A percentile compares a stretch with the other conserved stretches of the same genome.
Conservation (phyloP, 441 rosid genomes). For the Erysimum pusillum region DNA sequence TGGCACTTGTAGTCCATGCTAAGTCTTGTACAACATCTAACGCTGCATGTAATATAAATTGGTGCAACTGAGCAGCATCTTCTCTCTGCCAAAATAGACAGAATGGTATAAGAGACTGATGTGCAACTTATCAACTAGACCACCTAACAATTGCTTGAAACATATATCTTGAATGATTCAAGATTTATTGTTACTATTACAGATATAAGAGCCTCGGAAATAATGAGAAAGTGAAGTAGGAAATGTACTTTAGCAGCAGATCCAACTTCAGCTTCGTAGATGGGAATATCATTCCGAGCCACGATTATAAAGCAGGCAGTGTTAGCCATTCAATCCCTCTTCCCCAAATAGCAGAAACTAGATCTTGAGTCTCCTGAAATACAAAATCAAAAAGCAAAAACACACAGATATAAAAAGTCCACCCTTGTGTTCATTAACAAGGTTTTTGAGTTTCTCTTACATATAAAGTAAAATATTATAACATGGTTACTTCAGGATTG, state of each 20-base stretch:
- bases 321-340: constrained; percentile 62
- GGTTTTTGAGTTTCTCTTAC: no score
- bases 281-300: constrained; percentile 91
- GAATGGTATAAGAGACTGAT: constrained; percentile 23
- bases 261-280: constrained; percentile 98
- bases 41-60: constrained; percentile 93
- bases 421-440: no score
- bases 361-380: constrained; percentile 23
- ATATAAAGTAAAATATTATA: no score
- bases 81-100: constrained; percentile 72
- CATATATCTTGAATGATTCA: constrained; percentile 9
- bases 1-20: constrained; percentile 98
- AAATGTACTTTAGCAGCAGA: constrained; percentile 79
- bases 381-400: neutral
- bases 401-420: neutral
- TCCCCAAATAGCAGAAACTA: neutral
- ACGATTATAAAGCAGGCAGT: constrained; percentile 96
- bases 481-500: no score
- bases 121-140: neutral
- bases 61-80: constrained; percentile 96
- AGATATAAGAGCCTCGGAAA: neutral
- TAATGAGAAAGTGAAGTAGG: constrained; percentile 9
- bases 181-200: neutral
- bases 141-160: constrained; percentile 1
- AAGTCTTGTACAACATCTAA: constrained; percentile 94